Evolutionary conservation across 169 alveolate species (phyloP).

Genomic region (Cryptosporidium ryanae): DNA sequence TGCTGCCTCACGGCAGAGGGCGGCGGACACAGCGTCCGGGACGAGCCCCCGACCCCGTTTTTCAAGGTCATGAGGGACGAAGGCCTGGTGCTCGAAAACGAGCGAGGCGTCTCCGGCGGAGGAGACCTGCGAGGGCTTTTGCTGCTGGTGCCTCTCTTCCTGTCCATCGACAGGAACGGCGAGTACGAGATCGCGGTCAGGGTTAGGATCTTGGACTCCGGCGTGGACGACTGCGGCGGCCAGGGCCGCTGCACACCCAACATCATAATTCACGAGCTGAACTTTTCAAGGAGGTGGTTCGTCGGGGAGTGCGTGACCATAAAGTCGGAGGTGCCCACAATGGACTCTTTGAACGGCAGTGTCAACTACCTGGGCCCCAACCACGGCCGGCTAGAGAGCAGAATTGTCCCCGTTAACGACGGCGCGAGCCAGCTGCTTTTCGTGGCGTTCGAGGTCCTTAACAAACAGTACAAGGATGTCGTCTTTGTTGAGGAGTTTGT

Average conservation of each 20-base stretch:
- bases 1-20: too few relatives aligned
- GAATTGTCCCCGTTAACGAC: slow-evolving; percentile 19
- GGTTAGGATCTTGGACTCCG: background rate
- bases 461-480: slow-evolving; percentile 8
- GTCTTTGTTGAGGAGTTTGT: slow-evolving; percentile 26
- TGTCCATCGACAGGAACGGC: slow-evolving; percentile 24
- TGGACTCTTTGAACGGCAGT: slow-evolving; percentile 43
- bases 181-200: slow-evolving; percentile 17
- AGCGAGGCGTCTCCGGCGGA: background rate
- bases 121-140: background rate
- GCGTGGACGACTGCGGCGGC: background rate
- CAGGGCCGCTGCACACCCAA: background rate
- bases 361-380: slow-evolving; percentile 16
- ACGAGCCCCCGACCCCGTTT: too few relatives aligned
- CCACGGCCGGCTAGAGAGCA: background rate
- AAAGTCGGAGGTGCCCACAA: slow-evolving; percentile 13
- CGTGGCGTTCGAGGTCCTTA: slow-evolving; percentile 13
- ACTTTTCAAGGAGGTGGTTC: slow-evolving; percentile 18
- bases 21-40: too few relatives aligned
- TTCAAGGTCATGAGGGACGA: too few relatives aligned
- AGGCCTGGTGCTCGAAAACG: background rate
- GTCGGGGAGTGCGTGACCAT: slow-evolving; percentile 34
- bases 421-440: background rate
- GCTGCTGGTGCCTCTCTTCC: slow-evolving; percentile 21
- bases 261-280: slow-evolving; percentile 17